These are phyloP conservation scores for Vaccinium corymbosum DNA, from an alignment of 148 eudicot species.

Conservation along the genomic window DNA sequence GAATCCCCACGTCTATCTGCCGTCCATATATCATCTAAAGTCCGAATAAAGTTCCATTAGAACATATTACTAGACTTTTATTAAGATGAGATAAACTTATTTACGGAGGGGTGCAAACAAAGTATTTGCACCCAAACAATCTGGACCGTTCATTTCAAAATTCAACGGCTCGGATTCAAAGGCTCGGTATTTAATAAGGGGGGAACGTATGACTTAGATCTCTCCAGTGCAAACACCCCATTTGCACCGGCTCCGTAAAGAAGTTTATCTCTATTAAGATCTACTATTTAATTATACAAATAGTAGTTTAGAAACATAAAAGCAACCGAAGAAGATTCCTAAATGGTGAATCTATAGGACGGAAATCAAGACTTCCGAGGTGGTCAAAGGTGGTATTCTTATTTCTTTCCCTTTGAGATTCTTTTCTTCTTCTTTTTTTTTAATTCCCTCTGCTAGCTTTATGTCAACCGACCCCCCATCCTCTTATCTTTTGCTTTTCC, in stretches of 20 bases:
- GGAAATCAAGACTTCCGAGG: constrained; percentile 6
- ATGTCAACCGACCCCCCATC: not conserved
- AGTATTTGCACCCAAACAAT: too few relatives aligned
- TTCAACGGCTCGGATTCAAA: too few relatives aligned
- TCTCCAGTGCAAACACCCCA: too few relatives aligned
- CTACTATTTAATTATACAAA: too few relatives aligned
- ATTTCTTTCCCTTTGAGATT: not conserved
- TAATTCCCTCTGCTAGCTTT: not conserved
- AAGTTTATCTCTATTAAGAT: too few relatives aligned
- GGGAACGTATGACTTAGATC: too few relatives aligned
- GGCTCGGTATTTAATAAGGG: too few relatives aligned
- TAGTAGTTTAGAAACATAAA: not conserved
- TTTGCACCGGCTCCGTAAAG: too few relatives aligned
- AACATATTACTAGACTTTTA: too few relatives aligned
- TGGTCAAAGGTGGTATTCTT: constrained; percentile 4
- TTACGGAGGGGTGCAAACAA: too few relatives aligned
- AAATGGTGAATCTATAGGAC: not conserved
- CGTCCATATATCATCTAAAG: not conserved
- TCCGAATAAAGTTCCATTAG: not conserved
- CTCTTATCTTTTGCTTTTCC: not conserved
- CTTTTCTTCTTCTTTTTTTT: not conserved
- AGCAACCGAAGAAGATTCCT: not conserved
- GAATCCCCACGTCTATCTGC: not conserved
- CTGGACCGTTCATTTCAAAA: too few relatives aligned
- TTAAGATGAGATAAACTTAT: too few relatives aligned